Evolutionary conservation across 1,139 yeast species (phyloP).

Genomic region (Candida albicans): DNA sequence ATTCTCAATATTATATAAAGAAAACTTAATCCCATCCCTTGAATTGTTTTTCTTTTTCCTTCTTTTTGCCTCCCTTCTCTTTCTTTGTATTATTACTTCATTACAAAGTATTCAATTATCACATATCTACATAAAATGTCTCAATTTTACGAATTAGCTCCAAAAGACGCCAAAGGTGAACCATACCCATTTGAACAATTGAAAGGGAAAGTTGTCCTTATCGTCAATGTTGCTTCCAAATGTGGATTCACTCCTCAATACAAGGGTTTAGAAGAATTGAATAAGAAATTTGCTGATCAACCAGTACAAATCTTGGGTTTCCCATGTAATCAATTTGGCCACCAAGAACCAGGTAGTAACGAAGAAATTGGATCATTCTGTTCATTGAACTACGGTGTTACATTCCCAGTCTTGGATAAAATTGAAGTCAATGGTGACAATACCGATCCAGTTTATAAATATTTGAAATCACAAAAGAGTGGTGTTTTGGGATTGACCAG

Average conservation of each 20-base stretch:
- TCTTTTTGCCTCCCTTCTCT: neutral
- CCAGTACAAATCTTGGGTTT: conserved; percentile 79
- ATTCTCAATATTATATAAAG: no score
- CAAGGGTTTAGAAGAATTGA: conserved; percentile 74
- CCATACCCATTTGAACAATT: conserved; percentile 67
- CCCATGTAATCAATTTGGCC: conserved; percentile 77
- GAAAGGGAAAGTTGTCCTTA: conserved; percentile 85
- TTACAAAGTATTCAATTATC: no score
- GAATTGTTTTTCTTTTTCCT: neutral
- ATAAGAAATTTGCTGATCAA: conserved; percentile 68
- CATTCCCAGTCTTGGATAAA: conserved; percentile 86
- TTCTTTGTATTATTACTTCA: neutral
- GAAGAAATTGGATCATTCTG: conserved; percentile 46
- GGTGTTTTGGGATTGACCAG: conserved; percentile 47
- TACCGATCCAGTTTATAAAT: conserved; percentile 79
- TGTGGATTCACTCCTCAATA: conserved; percentile 86
- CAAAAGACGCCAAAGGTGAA: conserved; percentile 49
- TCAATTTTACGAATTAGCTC: conserved; percentile 41
- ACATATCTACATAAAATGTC: conserved; percentile 29
- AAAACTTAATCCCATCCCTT: no score
- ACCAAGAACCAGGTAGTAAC: conserved; percentile 45
- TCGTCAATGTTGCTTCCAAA: conserved; percentile 94
- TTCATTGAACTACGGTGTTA: conserved; percentile 50
- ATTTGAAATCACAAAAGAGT: conserved; percentile 56
- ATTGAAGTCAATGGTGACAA: conserved; percentile 84